Base-by-base conservation (phyloP, 1,139 yeast genomes). In the Magnusiomyces ingens region DNA sequence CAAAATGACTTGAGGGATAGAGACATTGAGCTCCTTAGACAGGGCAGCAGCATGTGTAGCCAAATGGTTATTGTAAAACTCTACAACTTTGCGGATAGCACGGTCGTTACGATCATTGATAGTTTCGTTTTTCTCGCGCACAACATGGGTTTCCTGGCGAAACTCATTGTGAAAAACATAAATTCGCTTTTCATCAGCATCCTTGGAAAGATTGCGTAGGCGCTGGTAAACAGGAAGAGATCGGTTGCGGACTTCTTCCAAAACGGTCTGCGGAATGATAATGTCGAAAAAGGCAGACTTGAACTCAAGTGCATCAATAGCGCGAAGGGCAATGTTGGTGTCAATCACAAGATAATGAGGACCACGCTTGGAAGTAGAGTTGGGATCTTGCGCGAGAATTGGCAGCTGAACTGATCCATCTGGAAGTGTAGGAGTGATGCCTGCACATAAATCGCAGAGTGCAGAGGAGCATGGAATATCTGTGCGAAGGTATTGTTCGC, bases 141-240 rank as follows among this genome's bases (percentile, higher is more conserved):
- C 74, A 2, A 84, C 75, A 67, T 76, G 86, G 0, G 97, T 89
- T 12, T 77, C 80, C 59, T 81, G 81, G 60, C 80, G 80, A 68
- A 90, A 94, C 67, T 93, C 99, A 69, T 94, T 94, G 70, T 94
- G 98, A 69, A 87, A 93, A 2, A 93, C 95, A 46, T 87, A 80
- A 65, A 91, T 89, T 58, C 98, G 75, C 68, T 93, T 94, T 48
- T 81, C 88, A 55, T 85, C 91, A 51, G 83, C 82, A 40, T 70
- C 67, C 62, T 81, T 83, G 17, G 89, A 83, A 47, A 94, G 73
- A 3, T 86, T 80, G 63, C 98, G 78, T 52, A 93, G 71, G 64
- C 99, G 77, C 62, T 86, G 84, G 66, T 91, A 94, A 32, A 91
- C 84, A 1, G 99, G 97, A 63, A 84, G 80, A 47, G 96, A 87